A percentile compares a stretch with the other conserved stretches of the same genome.
Evolutionary conservation across 441 rosid species (phyloP).

Genomic region (Pelargonium fulgidum): DNA sequence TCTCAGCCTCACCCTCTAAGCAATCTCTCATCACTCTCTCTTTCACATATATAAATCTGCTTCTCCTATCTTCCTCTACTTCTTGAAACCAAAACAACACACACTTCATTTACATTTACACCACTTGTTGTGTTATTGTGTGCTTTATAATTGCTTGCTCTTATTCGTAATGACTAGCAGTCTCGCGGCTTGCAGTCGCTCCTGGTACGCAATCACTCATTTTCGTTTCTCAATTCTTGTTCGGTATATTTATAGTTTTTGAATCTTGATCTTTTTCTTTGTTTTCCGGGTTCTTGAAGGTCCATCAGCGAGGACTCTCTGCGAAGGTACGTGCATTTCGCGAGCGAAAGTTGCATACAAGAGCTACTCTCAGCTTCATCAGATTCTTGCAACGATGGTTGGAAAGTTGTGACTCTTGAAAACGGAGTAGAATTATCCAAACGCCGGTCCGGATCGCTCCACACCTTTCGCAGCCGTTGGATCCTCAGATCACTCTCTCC

Average conservation of each 20-base stretch:
- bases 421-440: slow-evolving; percentile 62
- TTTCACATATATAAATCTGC: too few species aligned
- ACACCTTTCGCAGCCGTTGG: slow-evolving; percentile 63
- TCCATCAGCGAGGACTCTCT: slow-evolving; percentile 73
- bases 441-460: slow-evolving; percentile 49
- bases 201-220: slow-evolving; percentile 39
- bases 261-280: too few species aligned
- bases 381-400: slow-evolving; percentile 32
- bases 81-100: too few species aligned
- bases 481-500: slow-evolving; percentile 59
- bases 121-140: too few species aligned
- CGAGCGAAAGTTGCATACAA: slow-evolving; percentile 74
- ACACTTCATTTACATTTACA: too few species aligned
- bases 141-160: too few species aligned
- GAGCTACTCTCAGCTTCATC: slow-evolving; percentile 57
- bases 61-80: too few species aligned
- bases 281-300: slow-evolving; percentile 29
- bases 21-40: too few species aligned
- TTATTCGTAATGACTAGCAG: slow-evolving; percentile 29
- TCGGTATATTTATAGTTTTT: not conserved
- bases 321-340: slow-evolving; percentile 65
- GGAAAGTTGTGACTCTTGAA: slow-evolving; percentile 43
- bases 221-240: too few species aligned
- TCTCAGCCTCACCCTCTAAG: too few species aligned
- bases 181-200: slow-evolving; percentile 31